A percentile compares a stretch with the other conserved stretches of the same genome.
Conservation (phyloP, 768 basidiomycete genomes). For the Podaxis mareebaensis region DNA sequence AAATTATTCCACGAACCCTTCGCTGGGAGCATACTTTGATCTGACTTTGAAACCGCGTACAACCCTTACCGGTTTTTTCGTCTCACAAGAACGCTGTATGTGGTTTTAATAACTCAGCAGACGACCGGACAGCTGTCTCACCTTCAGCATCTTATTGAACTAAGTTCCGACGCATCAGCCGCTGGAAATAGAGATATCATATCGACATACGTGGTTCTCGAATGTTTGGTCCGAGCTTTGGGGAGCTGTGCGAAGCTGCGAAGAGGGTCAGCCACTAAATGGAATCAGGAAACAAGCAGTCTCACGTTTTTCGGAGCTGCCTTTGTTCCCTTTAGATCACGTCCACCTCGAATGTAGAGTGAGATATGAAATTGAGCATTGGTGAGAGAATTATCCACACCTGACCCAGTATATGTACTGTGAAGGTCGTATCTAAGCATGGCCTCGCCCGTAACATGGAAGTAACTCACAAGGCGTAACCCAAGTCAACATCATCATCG, state of each 20-base stretch:
- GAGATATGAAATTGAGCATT: background rate
- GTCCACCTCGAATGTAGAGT: slow-evolving; percentile 56
- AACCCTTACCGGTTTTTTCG: slow-evolving; percentile 81
- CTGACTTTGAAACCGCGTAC: slow-evolving; percentile 80
- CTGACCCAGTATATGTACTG: slow-evolving; percentile 83
- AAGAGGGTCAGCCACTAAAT: background rate
- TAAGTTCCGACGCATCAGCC: slow-evolving; percentile 19
- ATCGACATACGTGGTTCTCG: slow-evolving; percentile 50
- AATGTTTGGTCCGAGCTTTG: slow-evolving; percentile 86
- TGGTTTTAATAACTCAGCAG: background rate
- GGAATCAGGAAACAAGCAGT: background rate
- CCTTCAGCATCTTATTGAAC: slow-evolving; percentile 73
- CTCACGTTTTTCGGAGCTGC: slow-evolving; percentile 79
- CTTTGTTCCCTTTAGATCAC: slow-evolving; percentile 86
- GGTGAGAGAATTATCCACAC: slow-evolving; percentile 31
- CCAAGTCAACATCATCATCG: slow-evolving; percentile 81
- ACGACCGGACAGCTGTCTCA: slow-evolving; percentile 23
- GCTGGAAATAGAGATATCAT: background rate
- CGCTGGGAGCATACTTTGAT: slow-evolving; percentile 74
- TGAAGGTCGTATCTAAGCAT: background rate
- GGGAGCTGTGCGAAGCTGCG: slow-evolving; percentile 84
- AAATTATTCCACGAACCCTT: slow-evolving; percentile 52
- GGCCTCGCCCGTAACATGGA: background rate
- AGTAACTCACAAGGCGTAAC: slow-evolving; percentile 74
- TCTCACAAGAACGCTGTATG: slow-evolving; percentile 70